Evolutionary conservation across 2,329 filamentous ascomycete genomes (phyloP).

Genomic region (Aspergillus persii): DNA sequence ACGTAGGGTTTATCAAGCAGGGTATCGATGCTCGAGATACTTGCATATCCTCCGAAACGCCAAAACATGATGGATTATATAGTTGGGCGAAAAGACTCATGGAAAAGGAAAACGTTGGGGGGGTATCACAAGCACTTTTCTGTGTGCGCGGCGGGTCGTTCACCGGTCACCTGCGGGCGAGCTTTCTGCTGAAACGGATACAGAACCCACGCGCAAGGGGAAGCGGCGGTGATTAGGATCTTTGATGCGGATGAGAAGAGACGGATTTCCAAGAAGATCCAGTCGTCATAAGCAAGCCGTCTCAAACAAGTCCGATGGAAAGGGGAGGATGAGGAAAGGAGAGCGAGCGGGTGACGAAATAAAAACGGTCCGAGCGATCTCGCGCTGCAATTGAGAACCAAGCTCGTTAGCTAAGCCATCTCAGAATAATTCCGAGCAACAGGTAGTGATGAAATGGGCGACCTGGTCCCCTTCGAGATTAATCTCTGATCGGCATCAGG

Average conservation of each 20-base stretch:
- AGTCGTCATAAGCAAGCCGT: conserved; percentile 13
- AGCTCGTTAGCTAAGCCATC: conserved; percentile 17
- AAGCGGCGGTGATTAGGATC: conserved; percentile 16
- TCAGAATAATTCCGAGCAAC: not conserved
- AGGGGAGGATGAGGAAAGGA: not conserved
- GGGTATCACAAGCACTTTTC: conserved; percentile 19
- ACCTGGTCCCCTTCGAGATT: not conserved
- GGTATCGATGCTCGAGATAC: conserved; percentile 92
- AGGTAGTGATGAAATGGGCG: not conserved
- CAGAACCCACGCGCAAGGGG: conserved; percentile 14
- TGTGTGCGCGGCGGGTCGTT: conserved; percentile 15
- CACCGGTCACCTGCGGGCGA: conserved; percentile 27
- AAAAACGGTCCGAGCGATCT: conserved; percentile 27
- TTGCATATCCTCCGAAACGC: conserved; percentile 98
- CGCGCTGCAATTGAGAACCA: conserved; percentile 20
- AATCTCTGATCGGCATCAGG: not conserved
- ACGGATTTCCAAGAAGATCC: conserved; percentile 9
- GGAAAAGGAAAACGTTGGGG: conserved; percentile 21
- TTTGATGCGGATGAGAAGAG: conserved; percentile 10
- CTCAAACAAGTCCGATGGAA: conserved; percentile 9
- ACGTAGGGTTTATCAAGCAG: conserved; percentile 95
- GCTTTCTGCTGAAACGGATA: conserved; percentile 25
- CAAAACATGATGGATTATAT: conserved; percentile 83
- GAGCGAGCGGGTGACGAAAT: conserved; percentile 15
- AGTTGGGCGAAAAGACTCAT: conserved; percentile 36